Evolutionary conservation across 176 grass and related monocot genomes (phyloP).

Genomic region (Rhynchospora breviuscula): DNA sequence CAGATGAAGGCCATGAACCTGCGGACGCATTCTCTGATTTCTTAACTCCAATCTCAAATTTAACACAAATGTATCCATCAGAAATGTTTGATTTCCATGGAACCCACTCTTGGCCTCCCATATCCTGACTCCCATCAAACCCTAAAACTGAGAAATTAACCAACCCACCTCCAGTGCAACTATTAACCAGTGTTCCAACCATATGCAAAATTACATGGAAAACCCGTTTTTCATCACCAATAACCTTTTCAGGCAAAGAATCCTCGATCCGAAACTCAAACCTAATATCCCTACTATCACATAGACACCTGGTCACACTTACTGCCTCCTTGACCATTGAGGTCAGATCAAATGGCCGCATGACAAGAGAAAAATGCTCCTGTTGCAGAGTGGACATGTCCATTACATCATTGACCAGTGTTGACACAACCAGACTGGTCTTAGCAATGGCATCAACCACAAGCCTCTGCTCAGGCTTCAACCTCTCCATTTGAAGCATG

Average conservation of each 20-base stretch:
- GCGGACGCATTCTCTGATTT: constrained; percentile 15
- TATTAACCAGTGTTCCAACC: constrained; percentile 59
- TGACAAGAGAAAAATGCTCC: constrained; percentile 65
- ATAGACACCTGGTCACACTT: constrained; percentile 71
- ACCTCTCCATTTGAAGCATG: constrained; percentile 79
- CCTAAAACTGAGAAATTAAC: constrained; percentile 52
- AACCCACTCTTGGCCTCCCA: constrained; percentile 61
- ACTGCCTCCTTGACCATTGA: constrained; percentile 71
- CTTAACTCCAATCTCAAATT: constrained; percentile 63
- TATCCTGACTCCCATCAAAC: constrained; percentile 50
- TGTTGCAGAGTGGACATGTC: constrained; percentile 42
- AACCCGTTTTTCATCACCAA: constrained; percentile 88
- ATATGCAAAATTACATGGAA: constrained; percentile 91
- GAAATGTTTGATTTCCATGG: constrained; percentile 63
- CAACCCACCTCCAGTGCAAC: constrained; percentile 34
- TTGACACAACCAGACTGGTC: constrained; percentile 73
- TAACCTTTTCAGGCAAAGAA: constrained; percentile 52
- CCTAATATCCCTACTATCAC: constrained; percentile 51
- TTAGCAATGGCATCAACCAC: constrained; percentile 59
- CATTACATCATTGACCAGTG: constrained; percentile 82
- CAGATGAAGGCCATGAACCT: constrained; percentile 24
- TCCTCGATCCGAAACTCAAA: constrained; percentile 63
- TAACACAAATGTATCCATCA: constrained; percentile 61
- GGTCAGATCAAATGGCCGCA: constrained; percentile 64
- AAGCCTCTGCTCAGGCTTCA: constrained; percentile 83